Base-by-base conservation (phyloP, 2,329 filamentous ascomycete genomes). In the Venturia nashicola region DNA sequence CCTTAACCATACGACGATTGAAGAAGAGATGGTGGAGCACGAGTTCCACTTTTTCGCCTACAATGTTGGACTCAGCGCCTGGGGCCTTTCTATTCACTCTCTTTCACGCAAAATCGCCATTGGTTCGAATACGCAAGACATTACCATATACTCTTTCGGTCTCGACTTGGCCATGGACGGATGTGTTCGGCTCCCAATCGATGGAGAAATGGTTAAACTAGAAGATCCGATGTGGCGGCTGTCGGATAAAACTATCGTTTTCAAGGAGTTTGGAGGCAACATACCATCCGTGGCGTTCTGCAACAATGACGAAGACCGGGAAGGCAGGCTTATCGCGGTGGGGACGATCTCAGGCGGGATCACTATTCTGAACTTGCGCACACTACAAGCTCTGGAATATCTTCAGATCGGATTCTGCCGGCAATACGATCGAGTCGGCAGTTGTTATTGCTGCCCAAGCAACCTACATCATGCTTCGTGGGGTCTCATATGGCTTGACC, bases 41-140 rank as follows among this genome's bases (percentile, higher is more conserved):
- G 64, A 83, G 79, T 70, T 80, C 76, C 57, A 79, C 48, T 89
- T 96, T 70, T 89, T 96, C 65, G 83, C 85, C 65, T 83, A 88
- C 44, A 91, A 89, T 71, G 91, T 96, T 2, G 83, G 84, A 1
- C 77, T 76, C 32, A 93, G 90, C 65, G 93, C 92, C 2, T 99
- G 94, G 94, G 94, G 93, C 0, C 75, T 96, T 59, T 88, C 91
- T 8, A 82, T 96, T 12, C 93, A 97, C 72, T 82, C 84, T 66
- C 78, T 86, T 67, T 90, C 90, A n/a, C 85, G 92, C 0, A 78
- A 97, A 66, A 88, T 99, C 67, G 94, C 93, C 0, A 87, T 95
- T 46, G 90, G 89, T 69, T 86, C 89, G 0, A 99, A 99, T 72
- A 83, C 81, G 0, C 77, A 79, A 27, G 70, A 77, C 18, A 80